Evolutionary conservation across 1,284 basidiomycete species (phyloP), one percentile per base, ranked within the genome.

Genomic region (Trichosporon sp.): DNA sequence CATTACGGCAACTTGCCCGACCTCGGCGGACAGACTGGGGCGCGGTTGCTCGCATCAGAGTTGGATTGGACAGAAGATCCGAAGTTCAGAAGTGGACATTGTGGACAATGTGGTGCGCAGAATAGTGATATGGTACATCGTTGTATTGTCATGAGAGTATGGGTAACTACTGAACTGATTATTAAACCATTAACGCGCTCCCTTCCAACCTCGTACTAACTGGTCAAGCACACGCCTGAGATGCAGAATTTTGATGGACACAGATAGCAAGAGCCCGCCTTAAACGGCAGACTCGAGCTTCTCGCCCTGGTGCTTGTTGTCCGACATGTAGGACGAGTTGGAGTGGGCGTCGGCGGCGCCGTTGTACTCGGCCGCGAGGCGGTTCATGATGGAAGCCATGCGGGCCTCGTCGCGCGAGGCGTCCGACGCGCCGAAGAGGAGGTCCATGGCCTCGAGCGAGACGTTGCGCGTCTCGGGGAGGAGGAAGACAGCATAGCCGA

Each of bases 401-500:
- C 35, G 32, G 14, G 46, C 72, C 32, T 70, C 72, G 59, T 75
- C 74, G 67, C 68, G 72, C 14, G 70, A 71, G 2, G 74, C 70
- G 69, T 75, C 74, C 38, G 38, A 68, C 32, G 72, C 71, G 63
- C 70, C 70, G 73, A 74, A 76, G 40, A 74, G 68, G 12, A 54
- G 31, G 73, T 76, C 74, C 71, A 76, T 74, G 48, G 71, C 73
- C 70, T 76, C 74, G 40, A 76, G 71, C 2, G 43, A 32, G 68
- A 74, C 73, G 38, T 76, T 76, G 51, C 71, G 68, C 48, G 73
- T 74, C 71, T 76, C 76, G 21, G 76, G 76, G 10, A 76, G 68
- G 69, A 76, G 66, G 66, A 65, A 76, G 64, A 73, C 32, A 11
- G 73, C 76, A 67, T 76, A 76, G 6, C 26, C 71, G 4, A 74